These are phyloP conservation scores for Aspergillus thermomutatus DNA, from an alignment of 2,329 filamentous ascomycete genomes.

Conservation along the genomic window DNA sequence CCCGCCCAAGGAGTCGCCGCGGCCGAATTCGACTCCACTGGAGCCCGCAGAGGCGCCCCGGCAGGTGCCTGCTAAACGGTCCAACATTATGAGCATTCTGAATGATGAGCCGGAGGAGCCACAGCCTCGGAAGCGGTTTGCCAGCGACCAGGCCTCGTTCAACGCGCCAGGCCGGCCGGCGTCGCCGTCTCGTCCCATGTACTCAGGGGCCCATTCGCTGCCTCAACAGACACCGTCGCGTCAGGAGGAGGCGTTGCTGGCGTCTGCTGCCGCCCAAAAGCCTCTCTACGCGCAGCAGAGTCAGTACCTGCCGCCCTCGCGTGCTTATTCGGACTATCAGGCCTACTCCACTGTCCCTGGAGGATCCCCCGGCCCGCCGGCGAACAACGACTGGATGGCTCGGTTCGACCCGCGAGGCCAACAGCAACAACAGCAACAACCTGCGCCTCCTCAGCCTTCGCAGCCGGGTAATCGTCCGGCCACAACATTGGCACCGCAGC, in stretches of 20 bases:
- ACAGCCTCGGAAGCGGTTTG: conserved; percentile 44
- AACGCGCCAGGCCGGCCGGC: conserved; percentile 9
- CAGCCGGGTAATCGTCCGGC: conserved; percentile 20
- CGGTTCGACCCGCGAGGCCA: conserved; percentile 41
- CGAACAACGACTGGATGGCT: conserved; percentile 41
- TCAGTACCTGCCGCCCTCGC: conserved; percentile 27
- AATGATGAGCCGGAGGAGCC: conserved; percentile 49
- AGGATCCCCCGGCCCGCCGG: conserved; percentile 20
- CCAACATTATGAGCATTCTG: conserved; percentile 49
- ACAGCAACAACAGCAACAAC: conserved; percentile 24
- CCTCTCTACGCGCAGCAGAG: conserved; percentile 24
- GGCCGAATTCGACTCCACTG: conserved; percentile 30
- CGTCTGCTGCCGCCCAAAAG: conserved; percentile 20
- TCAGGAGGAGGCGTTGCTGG: conserved; percentile 23
- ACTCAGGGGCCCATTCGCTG: conserved; percentile 20
- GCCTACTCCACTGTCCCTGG: conserved; percentile 27
- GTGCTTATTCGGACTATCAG: conserved; percentile 32
- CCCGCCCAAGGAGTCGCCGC: conserved; percentile 35
- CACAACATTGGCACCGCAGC: conserved; percentile 21
- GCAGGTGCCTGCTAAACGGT: conserved; percentile 46
- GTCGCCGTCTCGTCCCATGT: conserved; percentile 28
- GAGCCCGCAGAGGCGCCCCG: conserved; percentile 35
- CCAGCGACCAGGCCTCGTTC: conserved; percentile 35
- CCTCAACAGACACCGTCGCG: conserved; percentile 21
- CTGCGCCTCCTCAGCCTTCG: conserved; percentile 14